Evolutionary conservation across 257 asterid genomes (phyloP).

Genomic region (Scutellaria barbata): DNA sequence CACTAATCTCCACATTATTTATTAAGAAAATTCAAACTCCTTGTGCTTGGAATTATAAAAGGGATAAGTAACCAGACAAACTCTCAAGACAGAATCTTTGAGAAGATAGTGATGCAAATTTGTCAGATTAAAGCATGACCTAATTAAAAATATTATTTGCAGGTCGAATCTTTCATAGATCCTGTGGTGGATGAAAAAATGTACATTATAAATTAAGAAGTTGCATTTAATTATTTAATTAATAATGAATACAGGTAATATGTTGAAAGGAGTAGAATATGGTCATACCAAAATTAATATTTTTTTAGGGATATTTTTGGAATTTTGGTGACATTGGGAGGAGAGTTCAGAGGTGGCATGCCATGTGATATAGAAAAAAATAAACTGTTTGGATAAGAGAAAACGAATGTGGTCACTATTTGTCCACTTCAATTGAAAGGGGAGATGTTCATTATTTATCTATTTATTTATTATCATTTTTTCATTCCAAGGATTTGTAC

Average conservation of each 20-base stretch:
- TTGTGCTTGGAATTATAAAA: not conserved
- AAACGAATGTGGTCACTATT: slow-evolving; percentile 57
- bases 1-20: too few species aligned
- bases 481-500: not conserved
- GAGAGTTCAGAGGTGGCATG: slow-evolving; percentile 41
- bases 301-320: not conserved
- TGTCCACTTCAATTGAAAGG: slow-evolving; percentile 42
- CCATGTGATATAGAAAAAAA: slow-evolving; percentile 55
- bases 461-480: not conserved
- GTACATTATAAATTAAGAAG: not conserved
- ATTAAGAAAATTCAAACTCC: too few species aligned
- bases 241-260: not conserved
- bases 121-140: slow-evolving; percentile 38
- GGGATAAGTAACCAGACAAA: slow-evolving; percentile 46
- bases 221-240: not conserved
- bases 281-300: slow-evolving; percentile 13
- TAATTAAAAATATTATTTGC: slow-evolving; percentile 6
- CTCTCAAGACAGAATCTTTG: slow-evolving; percentile 49
- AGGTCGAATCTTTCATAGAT: slow-evolving; percentile 26
- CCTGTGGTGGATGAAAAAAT: slow-evolving; percentile 15
- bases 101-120: slow-evolving; percentile 47
- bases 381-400: slow-evolving; percentile 45
- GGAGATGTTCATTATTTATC: slow-evolving; percentile 33
- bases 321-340: slow-evolving; percentile 49
- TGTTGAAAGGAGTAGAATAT: slow-evolving; percentile 39